A percentile compares a stretch with the other conserved stretches of the same genome.
Conservation (phyloP, 306 rosid species). For the Vigna mungo region DNA sequence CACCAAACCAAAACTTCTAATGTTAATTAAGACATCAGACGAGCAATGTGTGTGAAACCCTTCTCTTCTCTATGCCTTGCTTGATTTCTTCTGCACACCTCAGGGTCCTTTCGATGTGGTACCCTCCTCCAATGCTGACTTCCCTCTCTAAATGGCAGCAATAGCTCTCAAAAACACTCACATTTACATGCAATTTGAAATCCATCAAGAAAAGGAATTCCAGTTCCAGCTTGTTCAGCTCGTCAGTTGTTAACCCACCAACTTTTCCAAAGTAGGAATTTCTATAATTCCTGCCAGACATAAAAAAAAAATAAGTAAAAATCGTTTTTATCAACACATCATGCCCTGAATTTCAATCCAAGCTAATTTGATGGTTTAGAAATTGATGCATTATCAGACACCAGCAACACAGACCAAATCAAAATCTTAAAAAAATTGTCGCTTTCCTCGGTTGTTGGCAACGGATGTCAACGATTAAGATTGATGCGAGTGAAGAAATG, state of each 20-base stretch:
- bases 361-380: slow-evolving; percentile 3
- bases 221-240: slow-evolving; percentile 77
- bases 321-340: not conserved
- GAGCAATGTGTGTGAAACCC: slow-evolving; percentile 55
- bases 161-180: slow-evolving; percentile 94
- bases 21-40: slow-evolving; percentile 63
- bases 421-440: slow-evolving; percentile 17
- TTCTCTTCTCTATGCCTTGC: slow-evolving; percentile 57
- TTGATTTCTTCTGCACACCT: slow-evolving; percentile 86
- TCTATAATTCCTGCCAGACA: slow-evolving; percentile 71
- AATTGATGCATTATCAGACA: slow-evolving; percentile 6
- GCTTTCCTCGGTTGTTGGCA: slow-evolving; percentile 36
- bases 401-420: slow-evolving; percentile 20
- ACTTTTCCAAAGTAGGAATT: slow-evolving; percentile 91
- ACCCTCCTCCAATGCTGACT: slow-evolving; percentile 90
- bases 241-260: slow-evolving; percentile 79
- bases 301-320: not conserved
- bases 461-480: slow-evolving; percentile 23
- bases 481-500: not conserved
- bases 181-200: slow-evolving; percentile 90
- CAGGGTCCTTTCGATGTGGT: slow-evolving; percentile 79
- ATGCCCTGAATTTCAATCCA: slow-evolving; percentile 29
- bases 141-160: slow-evolving; percentile 91
- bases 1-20: not conserved
- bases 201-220: slow-evolving; percentile 84